Conservation (phyloP, 164 flowering plant species). For the Vitis amurensis region DNA sequence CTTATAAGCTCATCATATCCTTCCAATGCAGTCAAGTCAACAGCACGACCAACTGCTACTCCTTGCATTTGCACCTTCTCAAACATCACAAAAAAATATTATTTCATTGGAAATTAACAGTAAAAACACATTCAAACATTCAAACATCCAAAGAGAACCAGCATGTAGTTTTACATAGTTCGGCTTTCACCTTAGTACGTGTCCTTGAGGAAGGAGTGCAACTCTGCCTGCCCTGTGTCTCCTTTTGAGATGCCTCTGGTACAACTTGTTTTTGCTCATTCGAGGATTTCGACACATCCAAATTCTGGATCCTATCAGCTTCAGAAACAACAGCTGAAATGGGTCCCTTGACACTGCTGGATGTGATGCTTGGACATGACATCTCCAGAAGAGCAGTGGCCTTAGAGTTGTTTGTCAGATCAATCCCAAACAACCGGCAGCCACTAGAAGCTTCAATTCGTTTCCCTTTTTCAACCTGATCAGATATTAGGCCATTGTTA, state of each 20-base stretch:
- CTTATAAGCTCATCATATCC: constrained; percentile 55
- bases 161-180: neutral
- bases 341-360: constrained; percentile 10
- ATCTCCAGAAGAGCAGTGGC: constrained; percentile 16
- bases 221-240: constrained; percentile 30
- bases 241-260: constrained; percentile 23
- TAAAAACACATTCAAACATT: neutral
- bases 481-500: constrained; percentile 12
- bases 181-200: constrained; percentile 50
- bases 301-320: constrained; percentile 20
- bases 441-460: constrained; percentile 37
- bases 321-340: constrained; percentile 10
- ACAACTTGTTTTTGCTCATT: constrained; percentile 27
- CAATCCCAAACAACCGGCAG: constrained; percentile 82
- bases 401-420: constrained; percentile 39
- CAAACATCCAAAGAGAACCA: neutral
- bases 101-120: neutral
- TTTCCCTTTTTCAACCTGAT: constrained; percentile 37
- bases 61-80: constrained; percentile 86
- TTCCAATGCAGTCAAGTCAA: constrained; percentile 53
- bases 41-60: constrained; percentile 76
- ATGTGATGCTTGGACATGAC: neutral
- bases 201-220: constrained; percentile 36
- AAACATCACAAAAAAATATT: neutral
- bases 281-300: constrained; percentile 12